These are phyloP conservation scores for Boletus sensibilis DNA, from an alignment of 768 basidiomycete species.

Conservation along the genomic window DNA sequence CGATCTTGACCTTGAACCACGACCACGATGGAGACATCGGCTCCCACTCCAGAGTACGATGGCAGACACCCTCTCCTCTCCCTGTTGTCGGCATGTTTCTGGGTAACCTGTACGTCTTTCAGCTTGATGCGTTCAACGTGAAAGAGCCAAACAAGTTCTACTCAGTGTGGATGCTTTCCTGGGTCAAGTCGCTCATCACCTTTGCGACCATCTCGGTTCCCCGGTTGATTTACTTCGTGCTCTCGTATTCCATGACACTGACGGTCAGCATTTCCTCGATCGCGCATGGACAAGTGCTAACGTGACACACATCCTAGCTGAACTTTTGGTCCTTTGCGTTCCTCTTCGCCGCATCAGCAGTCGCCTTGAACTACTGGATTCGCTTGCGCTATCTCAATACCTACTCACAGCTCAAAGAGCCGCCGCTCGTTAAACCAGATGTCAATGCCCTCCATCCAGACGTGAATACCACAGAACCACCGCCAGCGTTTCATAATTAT, in stretches of 20 bases:
- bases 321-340: slow-evolving; percentile 90
- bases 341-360: slow-evolving; percentile 63
- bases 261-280: slow-evolving; percentile 50
- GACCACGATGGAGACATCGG: slow-evolving; percentile 27
- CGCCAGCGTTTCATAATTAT: slow-evolving; percentile 89
- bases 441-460: slow-evolving; percentile 90
- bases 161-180: slow-evolving; percentile 79
- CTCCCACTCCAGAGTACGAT: slow-evolving; percentile 22
- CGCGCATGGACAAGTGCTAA: not conserved
- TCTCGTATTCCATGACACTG: slow-evolving; percentile 88
- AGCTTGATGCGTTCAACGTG: not conserved
- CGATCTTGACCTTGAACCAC: slow-evolving; percentile 4
- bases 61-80: slow-evolving; percentile 72
- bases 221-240: slow-evolving; percentile 67
- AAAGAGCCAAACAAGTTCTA: slow-evolving; percentile 1
- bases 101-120: slow-evolving; percentile 68
- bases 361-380: slow-evolving; percentile 80
- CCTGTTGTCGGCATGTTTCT: slow-evolving; percentile 77
- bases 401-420: slow-evolving; percentile 75
- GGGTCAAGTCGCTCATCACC: slow-evolving; percentile 68
- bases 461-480: slow-evolving; percentile 72
- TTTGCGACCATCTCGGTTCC: slow-evolving; percentile 86
- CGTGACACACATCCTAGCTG: slow-evolving; percentile 47
- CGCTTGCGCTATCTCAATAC: slow-evolving; percentile 77
- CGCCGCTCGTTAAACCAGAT: slow-evolving; percentile 78